Evolutionary conservation across 2,329 filamentous ascomycete species (phyloP).

Genomic region (Phaeomoniella chlamydospora): DNA sequence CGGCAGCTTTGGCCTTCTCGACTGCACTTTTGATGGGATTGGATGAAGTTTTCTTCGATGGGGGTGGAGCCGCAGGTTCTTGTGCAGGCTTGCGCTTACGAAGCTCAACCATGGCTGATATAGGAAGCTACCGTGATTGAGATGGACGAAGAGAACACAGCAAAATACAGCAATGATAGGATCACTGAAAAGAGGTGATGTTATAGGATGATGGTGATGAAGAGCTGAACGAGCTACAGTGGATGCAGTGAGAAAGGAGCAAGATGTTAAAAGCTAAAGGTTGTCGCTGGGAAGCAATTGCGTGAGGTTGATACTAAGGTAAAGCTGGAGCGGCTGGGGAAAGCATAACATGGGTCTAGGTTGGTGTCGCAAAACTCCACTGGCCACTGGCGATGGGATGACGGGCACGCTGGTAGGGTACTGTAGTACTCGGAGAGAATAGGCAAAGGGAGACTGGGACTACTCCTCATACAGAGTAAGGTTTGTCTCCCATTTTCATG

Average conservation of each 20-base stretch:
- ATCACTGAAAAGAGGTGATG: not conserved
- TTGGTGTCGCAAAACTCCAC: too few relatives aligned
- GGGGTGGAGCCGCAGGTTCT: conserved; percentile 29
- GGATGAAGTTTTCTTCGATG: conserved; percentile 32
- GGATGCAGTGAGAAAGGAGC: not conserved
- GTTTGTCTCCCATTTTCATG: too few relatives aligned
- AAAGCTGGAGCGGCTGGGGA: not conserved
- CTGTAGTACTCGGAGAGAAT: too few relatives aligned
- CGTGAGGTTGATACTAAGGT: not conserved
- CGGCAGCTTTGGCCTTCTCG: conserved; percentile 15
- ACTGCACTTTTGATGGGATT: conserved; percentile 18
- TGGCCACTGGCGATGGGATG: too few relatives aligned
- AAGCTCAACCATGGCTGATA: conserved; percentile 36
- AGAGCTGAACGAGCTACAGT: not conserved
- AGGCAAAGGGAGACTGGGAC: too few relatives aligned
- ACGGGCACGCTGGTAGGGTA: too few relatives aligned
- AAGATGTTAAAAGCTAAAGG: not conserved
- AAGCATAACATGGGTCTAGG: too few relatives aligned
- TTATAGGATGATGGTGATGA: not conserved
- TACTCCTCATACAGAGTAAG: too few relatives aligned
- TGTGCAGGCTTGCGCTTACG: conserved; percentile 46
- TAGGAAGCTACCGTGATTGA: not conserved
- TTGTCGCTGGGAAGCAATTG: not conserved
- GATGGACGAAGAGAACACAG: not conserved
- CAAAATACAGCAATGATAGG: not conserved